phyloP scores from a whole-genome alignment of 768 basidiomycete genomes.

The Russula sp. region DNA sequence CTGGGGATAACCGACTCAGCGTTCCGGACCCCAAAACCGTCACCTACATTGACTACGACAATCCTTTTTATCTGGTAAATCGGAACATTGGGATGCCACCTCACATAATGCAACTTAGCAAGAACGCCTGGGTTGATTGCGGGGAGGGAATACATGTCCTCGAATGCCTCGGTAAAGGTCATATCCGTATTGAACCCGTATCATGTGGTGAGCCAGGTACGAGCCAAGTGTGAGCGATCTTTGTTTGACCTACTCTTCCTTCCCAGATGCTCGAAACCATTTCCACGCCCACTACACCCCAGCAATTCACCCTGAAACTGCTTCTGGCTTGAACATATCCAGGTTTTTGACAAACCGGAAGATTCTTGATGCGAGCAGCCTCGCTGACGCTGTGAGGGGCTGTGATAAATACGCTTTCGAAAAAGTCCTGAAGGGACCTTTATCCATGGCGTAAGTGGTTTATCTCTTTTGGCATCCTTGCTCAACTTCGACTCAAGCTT shows the following conservation, averaged over 20 bases:
- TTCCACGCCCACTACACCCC: slow-evolving; percentile 53
- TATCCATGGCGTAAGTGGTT: slow-evolving; percentile 44
- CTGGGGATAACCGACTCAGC: slow-evolving; percentile 14
- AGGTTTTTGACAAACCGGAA: slow-evolving; percentile 22
- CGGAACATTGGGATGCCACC: slow-evolving; percentile 41
- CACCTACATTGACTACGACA: slow-evolving; percentile 68
- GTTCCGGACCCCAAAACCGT: slow-evolving; percentile 54
- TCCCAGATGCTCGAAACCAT: slow-evolving; percentile 24
- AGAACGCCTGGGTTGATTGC: slow-evolving; percentile 73
- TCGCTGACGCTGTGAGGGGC: slow-evolving; percentile 55
- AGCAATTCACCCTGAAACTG: slow-evolving; percentile 26
- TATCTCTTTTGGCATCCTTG: slow-evolving; percentile 4
- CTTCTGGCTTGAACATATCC: slow-evolving; percentile 13
- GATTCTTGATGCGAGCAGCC: slow-evolving; percentile 46
- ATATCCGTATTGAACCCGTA: slow-evolving; percentile 51
- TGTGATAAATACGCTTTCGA: slow-evolving; percentile 58
- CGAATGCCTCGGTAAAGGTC: slow-evolving; percentile 65
- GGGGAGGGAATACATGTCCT: slow-evolving; percentile 65
- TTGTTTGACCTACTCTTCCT: background rate
- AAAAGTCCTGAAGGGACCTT: slow-evolving; percentile 46
- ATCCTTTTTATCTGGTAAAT: slow-evolving; percentile 57
- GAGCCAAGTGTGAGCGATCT: too few relatives aligned
- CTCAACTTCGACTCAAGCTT: slow-evolving; percentile 35
- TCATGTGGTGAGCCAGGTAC: background rate
- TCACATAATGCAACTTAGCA: slow-evolving; percentile 47